Base-by-base conservation (phyloP, 305 asterid species). In the Striga hermonthica region DNA sequence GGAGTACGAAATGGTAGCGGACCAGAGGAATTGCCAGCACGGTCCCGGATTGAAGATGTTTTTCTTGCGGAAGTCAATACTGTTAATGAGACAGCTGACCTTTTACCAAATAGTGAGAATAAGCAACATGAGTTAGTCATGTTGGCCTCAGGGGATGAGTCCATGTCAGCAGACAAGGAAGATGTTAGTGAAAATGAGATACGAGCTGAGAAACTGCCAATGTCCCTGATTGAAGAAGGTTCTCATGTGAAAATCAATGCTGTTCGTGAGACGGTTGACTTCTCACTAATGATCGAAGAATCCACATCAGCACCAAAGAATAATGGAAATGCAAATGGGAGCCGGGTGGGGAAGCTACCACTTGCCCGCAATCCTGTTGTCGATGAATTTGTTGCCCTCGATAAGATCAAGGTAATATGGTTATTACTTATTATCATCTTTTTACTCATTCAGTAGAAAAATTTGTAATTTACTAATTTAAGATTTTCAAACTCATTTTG, bases 361-460 rank as follows among this genome's bases (percentile, higher is more conserved):
- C 78, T 82, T 69, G 88, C 90, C 35, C 81, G 80, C 49, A 84
- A 75, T 83, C 92, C 97, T 75, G 83, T 88, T 16, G 68, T 90
- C 13, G 92, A 88, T 60, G 87, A 83, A 74, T 84, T 79, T 64
- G 80, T 82, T 74, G 84, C 89, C 58, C 95, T 79, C 69, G 96
- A 93, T 72, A 84, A 86, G 80, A 90, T 84, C 85, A 90, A 88
- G 80, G 99, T 90, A 79, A 72, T 88, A 77, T 22, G 31, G 1
- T 22, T 22, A 22, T 22, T 22, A 22, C 31, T 22, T 22, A 22
- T 22, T 22, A 22, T 22, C 31, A 62, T 53, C 48, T 38, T 58
- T 12, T 4, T 52, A 22, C 54, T 48, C 54, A 11, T n/a, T 48
- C 6, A 10, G 12, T 12, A 11, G 12, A 15, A 8, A 15, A 48